Conservation (phyloP, 306 rosid genomes). For the Alnus glutinosa region DNA sequence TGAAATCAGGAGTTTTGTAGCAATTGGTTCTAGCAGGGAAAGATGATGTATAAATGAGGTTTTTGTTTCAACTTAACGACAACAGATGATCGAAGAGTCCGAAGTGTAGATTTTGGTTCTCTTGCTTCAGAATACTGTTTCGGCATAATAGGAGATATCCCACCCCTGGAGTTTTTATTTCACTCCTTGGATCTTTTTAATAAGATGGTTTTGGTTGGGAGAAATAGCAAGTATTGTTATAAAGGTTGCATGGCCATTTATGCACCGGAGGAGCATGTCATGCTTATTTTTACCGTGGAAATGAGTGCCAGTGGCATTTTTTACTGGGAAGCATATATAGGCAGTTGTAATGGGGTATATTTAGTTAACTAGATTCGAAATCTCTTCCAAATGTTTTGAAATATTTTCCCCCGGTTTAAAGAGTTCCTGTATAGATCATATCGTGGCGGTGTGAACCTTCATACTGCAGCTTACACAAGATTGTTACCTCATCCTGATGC, state of each 20-base stretch:
- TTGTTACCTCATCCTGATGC: slow-evolving; percentile 18
- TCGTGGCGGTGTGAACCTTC: background rate
- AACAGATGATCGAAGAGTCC: slow-evolving; percentile 38
- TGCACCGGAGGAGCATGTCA: slow-evolving; percentile 28
- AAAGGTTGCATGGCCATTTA: slow-evolving; percentile 33
- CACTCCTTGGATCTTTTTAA: slow-evolving; percentile 48
- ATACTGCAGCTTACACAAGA: background rate
- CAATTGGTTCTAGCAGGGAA: slow-evolving; percentile 39
- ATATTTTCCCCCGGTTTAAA: slow-evolving; percentile 23
- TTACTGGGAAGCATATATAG: slow-evolving; percentile 28
- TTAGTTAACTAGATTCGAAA: slow-evolving; percentile 27
- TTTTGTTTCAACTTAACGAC: slow-evolving; percentile 34
- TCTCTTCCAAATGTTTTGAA: slow-evolving; percentile 19
- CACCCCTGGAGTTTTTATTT: slow-evolving; percentile 31
- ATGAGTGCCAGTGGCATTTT: slow-evolving; percentile 8
- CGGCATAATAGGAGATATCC: slow-evolving; percentile 29
- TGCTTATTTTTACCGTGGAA: slow-evolving; percentile 30
- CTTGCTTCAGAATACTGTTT: slow-evolving; percentile 8
- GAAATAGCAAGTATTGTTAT: slow-evolving; percentile 23
- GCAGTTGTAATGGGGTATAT: slow-evolving; percentile 41
- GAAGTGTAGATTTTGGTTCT: slow-evolving; percentile 35
- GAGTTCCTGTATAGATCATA: slow-evolving; percentile 38
- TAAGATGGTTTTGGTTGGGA: slow-evolving; percentile 49
- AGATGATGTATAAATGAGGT: slow-evolving; percentile 36
- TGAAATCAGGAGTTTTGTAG: slow-evolving; percentile 45